Evolutionary conservation across 306 rosid species (phyloP).

Genomic region (Quercus gilva): DNA sequence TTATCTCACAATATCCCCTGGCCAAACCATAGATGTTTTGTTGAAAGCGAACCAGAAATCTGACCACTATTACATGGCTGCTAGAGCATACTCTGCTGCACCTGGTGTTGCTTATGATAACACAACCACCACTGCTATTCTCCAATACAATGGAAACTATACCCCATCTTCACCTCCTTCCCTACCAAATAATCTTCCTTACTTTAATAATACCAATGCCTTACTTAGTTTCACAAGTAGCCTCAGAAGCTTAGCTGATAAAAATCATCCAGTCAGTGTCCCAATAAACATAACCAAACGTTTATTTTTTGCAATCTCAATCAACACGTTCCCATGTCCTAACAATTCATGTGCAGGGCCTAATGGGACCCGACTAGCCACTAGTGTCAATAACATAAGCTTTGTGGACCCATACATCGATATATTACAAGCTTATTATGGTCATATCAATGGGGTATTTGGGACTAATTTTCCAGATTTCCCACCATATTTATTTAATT

Average conservation of each 20-base stretch:
- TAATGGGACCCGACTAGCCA: constrained; percentile 16
- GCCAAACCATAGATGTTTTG: constrained; percentile 33
- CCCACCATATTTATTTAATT: constrained; percentile 24
- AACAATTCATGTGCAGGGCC: constrained; percentile 27
- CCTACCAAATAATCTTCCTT: constrained; percentile 11
- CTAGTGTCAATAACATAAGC: constrained; percentile 35
- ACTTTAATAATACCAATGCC: constrained; percentile 28
- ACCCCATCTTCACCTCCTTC: neutral
- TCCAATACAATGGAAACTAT: neutral
- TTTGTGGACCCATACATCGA: constrained; percentile 19
- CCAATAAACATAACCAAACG: constrained; percentile 21
- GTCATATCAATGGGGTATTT: constrained; percentile 10
- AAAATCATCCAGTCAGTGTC: constrained; percentile 32
- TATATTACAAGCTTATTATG: constrained; percentile 31
- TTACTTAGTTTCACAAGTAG: constrained; percentile 21
- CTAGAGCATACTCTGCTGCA: constrained; percentile 2
- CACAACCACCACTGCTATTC: constrained; percentile 30
- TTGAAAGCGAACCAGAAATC: constrained; percentile 17
- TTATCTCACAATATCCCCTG: constrained; percentile 21
- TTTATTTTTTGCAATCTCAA: constrained; percentile 6
- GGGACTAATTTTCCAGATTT: constrained; percentile 20
- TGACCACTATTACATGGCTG: constrained; percentile 27
- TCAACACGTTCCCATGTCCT: constrained; percentile 22
- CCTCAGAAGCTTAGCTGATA: constrained; percentile 34
- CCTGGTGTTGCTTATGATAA: neutral